A percentile compares a stretch with the other conserved stretches of the same genome.
Conservation (phyloP, 352 stramenopile genomes). For the Phytophthora litchii region DNA sequence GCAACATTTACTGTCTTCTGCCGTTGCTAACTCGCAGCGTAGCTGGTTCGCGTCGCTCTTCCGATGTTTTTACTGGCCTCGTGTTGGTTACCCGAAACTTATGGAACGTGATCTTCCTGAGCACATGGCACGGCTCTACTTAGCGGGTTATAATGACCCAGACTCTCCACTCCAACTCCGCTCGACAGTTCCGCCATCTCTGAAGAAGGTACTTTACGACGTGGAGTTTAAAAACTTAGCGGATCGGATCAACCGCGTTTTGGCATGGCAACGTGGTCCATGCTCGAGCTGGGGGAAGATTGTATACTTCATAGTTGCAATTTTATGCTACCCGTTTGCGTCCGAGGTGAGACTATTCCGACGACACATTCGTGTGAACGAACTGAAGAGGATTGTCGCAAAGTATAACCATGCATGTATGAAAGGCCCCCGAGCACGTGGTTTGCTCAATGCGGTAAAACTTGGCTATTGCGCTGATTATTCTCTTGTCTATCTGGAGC, state of each 20-base stretch:
- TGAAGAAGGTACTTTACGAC: constrained; percentile 74
- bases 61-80: constrained; percentile 76
- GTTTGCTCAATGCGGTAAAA: constrained; percentile 78
- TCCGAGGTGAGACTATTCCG: constrained; percentile 72
- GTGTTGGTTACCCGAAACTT: constrained; percentile 79
- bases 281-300: constrained; percentile 66
- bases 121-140: constrained; percentile 83
- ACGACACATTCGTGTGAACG: constrained; percentile 76
- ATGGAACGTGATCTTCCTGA: constrained; percentile 78
- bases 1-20: constrained; percentile 67
- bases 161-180: constrained; percentile 65
- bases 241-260: constrained; percentile 64
- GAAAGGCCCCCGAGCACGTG: constrained; percentile 70
- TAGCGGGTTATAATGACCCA: constrained; percentile 68
- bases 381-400: constrained; percentile 71
- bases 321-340: constrained; percentile 75
- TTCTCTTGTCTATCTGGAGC: constrained; percentile 79
- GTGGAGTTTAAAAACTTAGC: constrained; percentile 70
- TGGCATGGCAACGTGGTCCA: constrained; percentile 55
- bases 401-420: constrained; percentile 88
- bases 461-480: constrained; percentile 82
- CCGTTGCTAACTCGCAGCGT: constrained; percentile 58
- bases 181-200: constrained; percentile 53
- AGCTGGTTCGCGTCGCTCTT: constrained; percentile 63
- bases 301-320: constrained; percentile 58